A percentile compares a stretch with the other conserved stretches of the same genome.
phyloP scores from a whole-genome alignment of 2,329 filamentous ascomycete genomes.

The Calonectria leucothoes region DNA sequence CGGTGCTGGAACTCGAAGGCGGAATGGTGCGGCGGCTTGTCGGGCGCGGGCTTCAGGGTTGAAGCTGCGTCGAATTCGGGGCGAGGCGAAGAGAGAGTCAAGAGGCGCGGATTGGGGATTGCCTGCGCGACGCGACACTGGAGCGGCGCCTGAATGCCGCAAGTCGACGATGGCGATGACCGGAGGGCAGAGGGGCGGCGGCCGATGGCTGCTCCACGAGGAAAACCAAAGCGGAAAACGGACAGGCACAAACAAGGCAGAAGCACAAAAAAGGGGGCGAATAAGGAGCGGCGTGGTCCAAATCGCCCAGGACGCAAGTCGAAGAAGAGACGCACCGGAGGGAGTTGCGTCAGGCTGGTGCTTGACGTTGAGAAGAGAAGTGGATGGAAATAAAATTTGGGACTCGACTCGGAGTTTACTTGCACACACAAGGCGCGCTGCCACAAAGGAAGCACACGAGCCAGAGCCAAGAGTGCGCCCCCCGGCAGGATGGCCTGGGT shows the following conservation, averaged over 20 bases:
- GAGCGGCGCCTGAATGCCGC: slow-evolving; percentile 29
- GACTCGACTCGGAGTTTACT: slow-evolving; percentile 26
- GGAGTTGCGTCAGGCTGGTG: slow-evolving; percentile 41
- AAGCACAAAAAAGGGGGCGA: slow-evolving; percentile 8
- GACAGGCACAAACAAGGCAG: background rate
- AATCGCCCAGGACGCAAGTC: slow-evolving; percentile 11
- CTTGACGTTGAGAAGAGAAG: slow-evolving; percentile 35
- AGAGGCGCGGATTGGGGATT: slow-evolving; percentile 5
- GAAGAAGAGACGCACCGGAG: slow-evolving; percentile 26
- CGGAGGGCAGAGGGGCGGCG: slow-evolving; percentile 32
- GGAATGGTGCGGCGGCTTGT: slow-evolving; percentile 14
- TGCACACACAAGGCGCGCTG: slow-evolving; percentile 23
- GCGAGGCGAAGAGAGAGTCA: background rate
- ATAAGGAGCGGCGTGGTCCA: slow-evolving; percentile 19
- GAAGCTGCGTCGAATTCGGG: slow-evolving; percentile 33
- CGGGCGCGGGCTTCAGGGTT: slow-evolving; percentile 32
- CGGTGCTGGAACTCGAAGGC: slow-evolving; percentile 29
- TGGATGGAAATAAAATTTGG: slow-evolving; percentile 43
- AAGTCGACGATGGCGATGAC: slow-evolving; percentile 26
- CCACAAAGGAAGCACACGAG: slow-evolving; percentile 21
- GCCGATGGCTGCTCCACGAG: slow-evolving; percentile 5
- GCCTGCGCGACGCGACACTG: slow-evolving; percentile 39
- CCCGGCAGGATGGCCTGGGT: background rate
- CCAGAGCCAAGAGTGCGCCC: slow-evolving; percentile 16
- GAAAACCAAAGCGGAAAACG: slow-evolving; percentile 9